Evolutionary conservation across 148 eudicot genomes (phyloP).

Genomic region (Fagopyrum esculentum): DNA sequence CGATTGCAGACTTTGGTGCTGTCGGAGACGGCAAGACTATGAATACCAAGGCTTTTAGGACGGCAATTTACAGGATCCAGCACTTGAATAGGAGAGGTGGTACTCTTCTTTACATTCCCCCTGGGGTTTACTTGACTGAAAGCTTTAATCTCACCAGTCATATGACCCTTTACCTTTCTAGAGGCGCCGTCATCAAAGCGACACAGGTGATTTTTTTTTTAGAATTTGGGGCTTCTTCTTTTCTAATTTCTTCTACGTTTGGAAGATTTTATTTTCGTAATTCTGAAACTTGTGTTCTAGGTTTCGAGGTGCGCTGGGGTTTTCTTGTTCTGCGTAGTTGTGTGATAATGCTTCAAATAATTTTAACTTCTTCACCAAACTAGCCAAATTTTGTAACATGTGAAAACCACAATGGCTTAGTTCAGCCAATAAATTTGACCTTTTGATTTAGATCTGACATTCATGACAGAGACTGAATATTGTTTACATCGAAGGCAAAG

Average conservation of each 20-base stretch:
- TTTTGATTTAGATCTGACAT: no score
- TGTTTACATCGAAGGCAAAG: no score
- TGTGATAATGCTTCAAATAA: not conserved
- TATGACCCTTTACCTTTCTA: constrained; percentile 87
- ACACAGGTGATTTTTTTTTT: constrained; percentile 45
- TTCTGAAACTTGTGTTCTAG: not conserved
- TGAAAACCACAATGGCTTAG: no score
- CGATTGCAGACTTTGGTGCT: constrained; percentile 75
- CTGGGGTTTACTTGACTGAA: constrained; percentile 73
- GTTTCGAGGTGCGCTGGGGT: not conserved
- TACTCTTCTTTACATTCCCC: constrained; percentile 73
- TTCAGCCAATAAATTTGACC: no score
- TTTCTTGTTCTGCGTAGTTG: not conserved
- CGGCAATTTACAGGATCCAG: constrained; percentile 60
- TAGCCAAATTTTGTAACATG: no score
- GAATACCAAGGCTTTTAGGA: constrained; percentile 77
- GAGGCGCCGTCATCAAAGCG: constrained; percentile 84
- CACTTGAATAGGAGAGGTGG: constrained; percentile 61
- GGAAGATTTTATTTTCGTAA: not conserved
- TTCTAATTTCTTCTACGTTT: no score
- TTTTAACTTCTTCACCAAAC: no score
- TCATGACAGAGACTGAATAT: no score
- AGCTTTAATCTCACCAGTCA: constrained; percentile 78
- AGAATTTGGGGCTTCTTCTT: not conserved
- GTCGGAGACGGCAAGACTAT: constrained; percentile 78